phyloP scores from a whole-genome alignment of 192 early-diverging fungal species.

The Obelidium mucronatum region DNA sequence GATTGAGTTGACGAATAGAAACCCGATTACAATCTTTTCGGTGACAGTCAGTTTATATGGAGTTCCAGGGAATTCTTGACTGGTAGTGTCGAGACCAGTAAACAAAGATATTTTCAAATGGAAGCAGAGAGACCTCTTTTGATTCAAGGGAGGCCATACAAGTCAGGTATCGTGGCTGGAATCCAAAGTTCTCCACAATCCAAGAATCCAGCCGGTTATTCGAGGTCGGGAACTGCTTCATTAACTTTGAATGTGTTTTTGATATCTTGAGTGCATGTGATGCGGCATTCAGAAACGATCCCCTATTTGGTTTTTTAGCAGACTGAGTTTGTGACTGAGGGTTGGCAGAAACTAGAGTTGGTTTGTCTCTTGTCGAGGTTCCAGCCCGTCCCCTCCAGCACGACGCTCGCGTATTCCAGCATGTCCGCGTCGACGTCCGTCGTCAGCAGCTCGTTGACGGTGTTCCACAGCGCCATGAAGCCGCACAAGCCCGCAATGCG shows the following conservation, averaged over 20 bases:
- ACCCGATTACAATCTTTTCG: neutral
- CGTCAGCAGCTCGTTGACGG: neutral
- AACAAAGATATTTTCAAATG: neutral
- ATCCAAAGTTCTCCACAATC: neutral
- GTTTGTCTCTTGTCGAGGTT: too few species aligned
- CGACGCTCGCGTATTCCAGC: neutral
- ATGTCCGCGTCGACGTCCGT: neutral
- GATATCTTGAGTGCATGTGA: too few species aligned
- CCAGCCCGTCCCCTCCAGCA: neutral
- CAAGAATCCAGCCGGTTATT: neutral
- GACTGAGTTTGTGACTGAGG: too few species aligned
- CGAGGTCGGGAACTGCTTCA: too few species aligned
- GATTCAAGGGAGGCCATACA: neutral
- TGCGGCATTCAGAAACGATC: too few species aligned
- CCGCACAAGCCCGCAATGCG: too few species aligned
- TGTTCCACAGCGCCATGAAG: neutral
- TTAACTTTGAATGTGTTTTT: too few species aligned
- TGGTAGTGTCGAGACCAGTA: neutral
- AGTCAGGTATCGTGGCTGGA: neutral
- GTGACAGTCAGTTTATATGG: neutral
- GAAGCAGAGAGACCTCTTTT: neutral
- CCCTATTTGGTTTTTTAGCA: too few species aligned
- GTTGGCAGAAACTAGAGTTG: too few species aligned
- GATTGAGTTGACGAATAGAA: neutral
- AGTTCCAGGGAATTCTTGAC: neutral